Evolutionary conservation across 306 rosid species (phyloP), one percentile per base, ranked within the genome.

Genomic region (Lotus japonicus): DNA sequence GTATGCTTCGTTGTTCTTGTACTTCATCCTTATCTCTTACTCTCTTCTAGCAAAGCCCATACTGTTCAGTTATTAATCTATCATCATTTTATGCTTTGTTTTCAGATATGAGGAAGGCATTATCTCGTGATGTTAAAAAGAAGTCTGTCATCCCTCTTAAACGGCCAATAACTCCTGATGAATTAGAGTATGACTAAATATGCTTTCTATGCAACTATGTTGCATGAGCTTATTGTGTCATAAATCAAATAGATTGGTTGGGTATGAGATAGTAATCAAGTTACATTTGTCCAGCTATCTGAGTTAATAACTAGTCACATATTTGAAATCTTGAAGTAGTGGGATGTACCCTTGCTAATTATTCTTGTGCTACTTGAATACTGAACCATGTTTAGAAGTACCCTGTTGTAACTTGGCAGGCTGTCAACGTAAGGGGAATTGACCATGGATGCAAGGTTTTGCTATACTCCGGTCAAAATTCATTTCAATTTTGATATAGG

Each of bases 41-140:
- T 28, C 66, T 70, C 57, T 53, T 49, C 55, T 45, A 28, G 14
- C 26, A 78, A 72, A 58, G 53, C 62, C 31, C 3, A 0, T 13
- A 62, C 39, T 15, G 55, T 41, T 6, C 39, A n/a, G 55, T 41
- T 6, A 73, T 14, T 66, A 54, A 54, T 71, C 74, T 31, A 28
- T 71, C 13, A 36, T 61, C 21, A 56, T 16, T 67, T 52, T 58
- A 17, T 66, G 65, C 58, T 21, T 21, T 70, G 46, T 74, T 74
- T 83, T 72, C 83, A 95, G 99, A 95, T 80, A 95, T 95, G 97
- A 87, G 99, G 84, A 91, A 95, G 71, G 99, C 99, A 23, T 87
- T 95, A 75, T 88, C 99, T 9, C 95, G 92, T 50, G 99, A 91
- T 71, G 92, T 89, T 51, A 91, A 88, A 7, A 90, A 87, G 88